These are phyloP conservation scores for Claviceps sp. DNA, from an alignment of 2,329 filamentous ascomycete species.

Conservation along the genomic window DNA sequence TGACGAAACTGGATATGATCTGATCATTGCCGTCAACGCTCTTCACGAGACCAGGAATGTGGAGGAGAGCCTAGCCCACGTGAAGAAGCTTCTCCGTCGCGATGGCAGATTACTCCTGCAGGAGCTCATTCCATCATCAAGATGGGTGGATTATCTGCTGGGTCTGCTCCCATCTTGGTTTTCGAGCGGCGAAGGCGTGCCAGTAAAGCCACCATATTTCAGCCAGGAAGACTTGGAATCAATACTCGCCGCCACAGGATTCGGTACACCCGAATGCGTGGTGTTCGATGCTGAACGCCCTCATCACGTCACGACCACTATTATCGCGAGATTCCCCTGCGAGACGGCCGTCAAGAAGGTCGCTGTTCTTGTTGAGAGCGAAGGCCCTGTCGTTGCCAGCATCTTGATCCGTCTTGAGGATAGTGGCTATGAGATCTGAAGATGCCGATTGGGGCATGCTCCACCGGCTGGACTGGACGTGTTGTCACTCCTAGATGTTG, in stretches of 20 bases:
- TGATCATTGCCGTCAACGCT: neutral
- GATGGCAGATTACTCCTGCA: neutral
- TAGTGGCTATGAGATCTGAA: neutral
- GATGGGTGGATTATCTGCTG: neutral
- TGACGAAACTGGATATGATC: neutral
- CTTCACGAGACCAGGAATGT: neutral
- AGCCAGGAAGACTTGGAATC: neutral
- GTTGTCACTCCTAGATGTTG: neutral
- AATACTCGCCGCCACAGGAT: neutral
- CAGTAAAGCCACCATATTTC: neutral
- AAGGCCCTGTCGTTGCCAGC: neutral
- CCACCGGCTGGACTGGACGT: neutral
- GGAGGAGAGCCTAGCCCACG: neutral
- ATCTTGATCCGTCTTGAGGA: neutral
- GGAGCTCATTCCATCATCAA: neutral
- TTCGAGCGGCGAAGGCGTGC: neutral
- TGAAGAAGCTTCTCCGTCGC: neutral
- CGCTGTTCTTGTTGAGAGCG: neutral
- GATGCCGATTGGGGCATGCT: neutral
- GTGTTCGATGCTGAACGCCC: neutral
- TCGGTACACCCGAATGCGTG: neutral
- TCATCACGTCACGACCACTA: neutral
- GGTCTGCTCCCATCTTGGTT: neutral
- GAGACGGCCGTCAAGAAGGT: neutral
- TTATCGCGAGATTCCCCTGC: neutral